phyloP scores from a whole-genome alignment of 208 protist species.

The Trypanosomatidae sp. region DNA sequence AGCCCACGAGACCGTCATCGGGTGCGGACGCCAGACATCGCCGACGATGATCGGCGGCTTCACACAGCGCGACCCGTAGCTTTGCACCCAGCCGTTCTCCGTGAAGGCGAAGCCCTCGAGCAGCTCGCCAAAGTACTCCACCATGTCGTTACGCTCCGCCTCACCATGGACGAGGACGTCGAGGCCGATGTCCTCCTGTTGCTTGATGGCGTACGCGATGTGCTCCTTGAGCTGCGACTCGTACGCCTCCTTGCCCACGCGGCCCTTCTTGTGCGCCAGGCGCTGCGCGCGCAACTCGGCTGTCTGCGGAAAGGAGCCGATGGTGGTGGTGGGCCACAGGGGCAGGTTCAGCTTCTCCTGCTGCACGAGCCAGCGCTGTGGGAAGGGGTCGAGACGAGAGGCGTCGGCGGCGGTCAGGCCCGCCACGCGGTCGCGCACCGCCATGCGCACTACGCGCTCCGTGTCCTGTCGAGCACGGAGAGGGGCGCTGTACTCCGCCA shows the following conservation, averaged over 20 bases:
- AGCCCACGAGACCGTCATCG: conserved; percentile 84
- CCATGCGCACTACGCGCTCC: conserved; percentile 36
- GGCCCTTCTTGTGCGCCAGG: conserved; percentile 55
- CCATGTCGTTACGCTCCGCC: conserved; percentile 91
- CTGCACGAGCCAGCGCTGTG: conserved; percentile 42
- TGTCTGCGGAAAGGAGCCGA: conserved; percentile 92
- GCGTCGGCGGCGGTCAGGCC: conserved; percentile 23
- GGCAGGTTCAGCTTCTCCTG: conserved; percentile 56
- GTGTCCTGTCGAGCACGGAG: conserved; percentile 27
- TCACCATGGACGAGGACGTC: conserved; percentile 93
- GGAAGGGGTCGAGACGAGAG: conserved; percentile 26
- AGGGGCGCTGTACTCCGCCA: conserved; percentile 41
- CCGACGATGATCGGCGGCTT: conserved; percentile 88
- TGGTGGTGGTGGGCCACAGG: conserved; percentile 88
- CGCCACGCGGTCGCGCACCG: conserved; percentile 35
- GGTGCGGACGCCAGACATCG: conserved; percentile 57
- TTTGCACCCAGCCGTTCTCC: conserved; percentile 85
- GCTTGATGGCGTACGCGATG: conserved; percentile 64
- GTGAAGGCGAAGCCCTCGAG: conserved; percentile 87
- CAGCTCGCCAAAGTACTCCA: conserved; percentile 90
- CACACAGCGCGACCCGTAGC: conserved; percentile 84
- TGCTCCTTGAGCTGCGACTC: conserved; percentile 68
- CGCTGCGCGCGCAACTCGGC: conserved; percentile 67
- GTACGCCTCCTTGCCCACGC: conserved; percentile 54
- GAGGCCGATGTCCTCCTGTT: conserved; percentile 84